A percentile compares a stretch with the other conserved stretches of the same genome.
These are phyloP conservation scores for Neurospora sublineolata DNA, from an alignment of 495 filamentous ascomycete genomes.

Conservation along the genomic window DNA sequence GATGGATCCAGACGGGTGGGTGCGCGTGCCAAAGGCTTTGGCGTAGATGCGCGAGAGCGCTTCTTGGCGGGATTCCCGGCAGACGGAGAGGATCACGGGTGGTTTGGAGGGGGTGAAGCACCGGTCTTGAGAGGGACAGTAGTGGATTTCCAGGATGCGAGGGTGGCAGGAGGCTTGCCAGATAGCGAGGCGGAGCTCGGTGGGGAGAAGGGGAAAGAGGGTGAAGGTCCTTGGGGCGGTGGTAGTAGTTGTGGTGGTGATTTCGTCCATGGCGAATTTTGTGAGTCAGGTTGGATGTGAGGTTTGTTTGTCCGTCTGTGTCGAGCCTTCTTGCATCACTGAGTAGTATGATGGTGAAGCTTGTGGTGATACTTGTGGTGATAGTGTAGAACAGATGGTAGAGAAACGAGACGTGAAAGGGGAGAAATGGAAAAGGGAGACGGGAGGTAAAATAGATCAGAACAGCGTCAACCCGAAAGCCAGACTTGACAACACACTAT, in stretches of 20 bases:
- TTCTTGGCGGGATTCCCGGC: conserved; percentile 34
- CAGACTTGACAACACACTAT: background rate
- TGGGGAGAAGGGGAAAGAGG: conserved; percentile 31
- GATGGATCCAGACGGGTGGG: conserved; percentile 17
- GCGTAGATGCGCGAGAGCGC: conserved; percentile 26
- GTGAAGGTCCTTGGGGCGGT: conserved; percentile 20
- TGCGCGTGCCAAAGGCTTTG: conserved; percentile 28
- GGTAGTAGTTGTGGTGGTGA: background rate
- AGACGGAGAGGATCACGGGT: conserved; percentile 30
- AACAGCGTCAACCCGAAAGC: background rate
- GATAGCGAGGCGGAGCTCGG: conserved; percentile 40
- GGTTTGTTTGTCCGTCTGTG: background rate
- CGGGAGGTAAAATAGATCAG: background rate
- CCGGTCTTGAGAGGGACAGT: conserved; percentile 18
- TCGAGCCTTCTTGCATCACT: background rate
- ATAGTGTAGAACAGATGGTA: background rate
- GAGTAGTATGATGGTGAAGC: background rate
- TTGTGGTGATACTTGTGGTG: background rate
- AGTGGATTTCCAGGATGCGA: conserved; percentile 32
- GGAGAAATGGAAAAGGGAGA: background rate
- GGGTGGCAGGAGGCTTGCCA: conserved; percentile 30
- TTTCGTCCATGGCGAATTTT: background rate
- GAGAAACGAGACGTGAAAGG: background rate
- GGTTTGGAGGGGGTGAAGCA: conserved; percentile 28
- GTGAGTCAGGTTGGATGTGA: background rate